Base-by-base conservation (phyloP, 78 protist species). In the Dictyostelium purpureum region DNA sequence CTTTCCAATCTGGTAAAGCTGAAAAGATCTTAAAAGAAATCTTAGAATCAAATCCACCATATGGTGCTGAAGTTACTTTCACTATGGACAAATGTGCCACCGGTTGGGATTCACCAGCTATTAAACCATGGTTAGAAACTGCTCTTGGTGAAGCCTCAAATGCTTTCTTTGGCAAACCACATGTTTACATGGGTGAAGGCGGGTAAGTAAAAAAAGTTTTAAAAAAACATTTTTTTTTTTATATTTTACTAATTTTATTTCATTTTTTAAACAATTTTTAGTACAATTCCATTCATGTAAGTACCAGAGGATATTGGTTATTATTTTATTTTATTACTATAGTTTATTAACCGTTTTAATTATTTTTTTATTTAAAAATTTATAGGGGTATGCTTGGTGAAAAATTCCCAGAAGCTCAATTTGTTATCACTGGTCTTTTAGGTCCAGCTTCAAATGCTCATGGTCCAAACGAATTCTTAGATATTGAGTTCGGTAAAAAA, bases 241-340 rank as follows among this genome's bases (percentile, higher is more conserved):
- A n/a, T n/a, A n/a, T n/a, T n/a, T n/a, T n/a, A n/a, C n/a, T n/a
- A n/a, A n/a, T n/a, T n/a, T n/a, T n/a, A 26, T 28, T 73, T 73
- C n/a, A n/a, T n/a, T n/a, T n/a, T n/a, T n/a, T n/a, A n/a, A n/a
- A n/a, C n/a, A n/a, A n/a, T n/a, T n/a, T n/a, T n/a, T n/a, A n/a
- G n/a, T 28, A 49, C 83, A 12, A 96, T 97, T 43, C 98, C 98
- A 57, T 97, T 97, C 93, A 95, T 97, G 96, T 95, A 96, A 42
- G n/a, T n/a, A n/a, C n/a, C n/a, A n/a, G n/a, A n/a, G n/a, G n/a
- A n/a, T n/a, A n/a, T n/a, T n/a, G n/a, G n/a, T n/a, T n/a, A n/a
- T n/a, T n/a, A n/a, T n/a, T n/a, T n/a, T n/a, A n/a, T n/a, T n/a
- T n/a, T n/a, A n/a, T n/a, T n/a, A n/a, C n/a, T n/a, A n/a, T n/a